These are phyloP conservation scores for Hypoxylon subgilvum DNA, from an alignment of 495 filamentous ascomycete species.

Conservation along the genomic window DNA sequence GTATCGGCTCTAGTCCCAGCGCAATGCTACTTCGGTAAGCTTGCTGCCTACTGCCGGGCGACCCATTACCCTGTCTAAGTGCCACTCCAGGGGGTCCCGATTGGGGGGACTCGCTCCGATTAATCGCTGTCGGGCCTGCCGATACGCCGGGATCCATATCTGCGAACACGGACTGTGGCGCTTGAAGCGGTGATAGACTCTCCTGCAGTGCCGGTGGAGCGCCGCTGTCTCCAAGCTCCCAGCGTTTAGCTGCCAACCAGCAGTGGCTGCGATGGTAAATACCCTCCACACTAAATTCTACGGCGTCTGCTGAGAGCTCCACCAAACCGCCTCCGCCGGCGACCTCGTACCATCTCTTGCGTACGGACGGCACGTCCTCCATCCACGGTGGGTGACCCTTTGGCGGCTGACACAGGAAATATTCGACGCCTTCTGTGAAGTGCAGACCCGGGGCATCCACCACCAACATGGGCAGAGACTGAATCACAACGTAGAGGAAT, in stretches of 20 bases:
- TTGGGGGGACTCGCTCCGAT: conserved; percentile 39
- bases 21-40: conserved; percentile 52
- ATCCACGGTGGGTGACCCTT: conserved; percentile 86
- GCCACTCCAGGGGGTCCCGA: conserved; percentile 41
- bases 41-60: conserved; percentile 40
- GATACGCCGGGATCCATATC: conserved; percentile 36
- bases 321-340: conserved; percentile 73
- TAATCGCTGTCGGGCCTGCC: conserved; percentile 26
- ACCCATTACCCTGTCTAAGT: conserved; percentile 42
- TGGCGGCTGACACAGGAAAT: conserved; percentile 93
- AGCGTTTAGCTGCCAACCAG: conserved; percentile 82
- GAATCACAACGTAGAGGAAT: conserved; percentile 89
- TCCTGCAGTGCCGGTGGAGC: conserved; percentile 34
- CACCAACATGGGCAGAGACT: conserved; percentile 87
- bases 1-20: conserved; percentile 54
- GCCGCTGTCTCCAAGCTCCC: conserved; percentile 51
- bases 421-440: conserved; percentile 83
- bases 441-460: conserved; percentile 82
- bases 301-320: conserved; percentile 77
- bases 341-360: conserved; percentile 81
- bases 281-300: conserved; percentile 87
- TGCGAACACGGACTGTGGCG: conserved; percentile 45
- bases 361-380: conserved; percentile 67
- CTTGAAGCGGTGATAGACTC: conserved; percentile 43
- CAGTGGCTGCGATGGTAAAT: conserved; percentile 91